These are phyloP conservation scores for Mortierella sp. DNA, from an alignment of 371 early-diverging fungal species.

Conservation along the genomic window DNA sequence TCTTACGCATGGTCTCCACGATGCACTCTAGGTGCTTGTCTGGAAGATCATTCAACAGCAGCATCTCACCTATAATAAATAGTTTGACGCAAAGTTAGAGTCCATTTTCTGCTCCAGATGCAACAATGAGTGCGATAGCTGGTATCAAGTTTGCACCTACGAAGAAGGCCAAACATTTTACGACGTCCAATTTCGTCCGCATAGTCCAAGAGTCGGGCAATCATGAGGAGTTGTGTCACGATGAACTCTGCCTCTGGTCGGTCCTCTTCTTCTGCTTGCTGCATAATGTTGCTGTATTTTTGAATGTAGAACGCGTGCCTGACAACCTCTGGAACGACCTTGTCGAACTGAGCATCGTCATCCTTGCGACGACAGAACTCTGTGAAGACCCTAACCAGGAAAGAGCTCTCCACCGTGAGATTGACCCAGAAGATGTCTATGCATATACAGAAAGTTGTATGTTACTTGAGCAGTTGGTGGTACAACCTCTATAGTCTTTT, in stretches of 20 bases:
- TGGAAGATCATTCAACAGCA: slow-evolving; percentile 78
- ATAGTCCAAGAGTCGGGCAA: slow-evolving; percentile 84
- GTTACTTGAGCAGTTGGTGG: neutral
- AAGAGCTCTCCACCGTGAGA: slow-evolving; percentile 83
- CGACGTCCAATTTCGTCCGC: slow-evolving; percentile 91
- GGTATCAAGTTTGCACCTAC: slow-evolving; percentile 60
- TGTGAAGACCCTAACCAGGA: slow-evolving; percentile 78
- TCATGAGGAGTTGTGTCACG: slow-evolving; percentile 81
- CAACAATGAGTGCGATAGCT: neutral
- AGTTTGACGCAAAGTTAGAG: neutral
- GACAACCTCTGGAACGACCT: slow-evolving; percentile 80
- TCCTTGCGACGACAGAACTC: slow-evolving; percentile 66
- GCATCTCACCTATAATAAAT: slow-evolving; percentile 69
- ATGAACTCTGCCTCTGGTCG: slow-evolving; percentile 81
- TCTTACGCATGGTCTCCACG: slow-evolving; percentile 78
- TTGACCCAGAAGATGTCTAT: slow-evolving; percentile 83
- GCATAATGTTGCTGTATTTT: slow-evolving; percentile 73
- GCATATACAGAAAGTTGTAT: slow-evolving; percentile 5
- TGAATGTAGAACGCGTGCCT: slow-evolving; percentile 80
- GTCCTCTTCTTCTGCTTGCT: slow-evolving; percentile 72
- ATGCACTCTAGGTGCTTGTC: slow-evolving; percentile 80
- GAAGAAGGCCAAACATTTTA: slow-evolving; percentile 81
- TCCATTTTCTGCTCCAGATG: neutral
- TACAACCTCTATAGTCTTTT: neutral
- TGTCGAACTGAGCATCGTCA: slow-evolving; percentile 71